A percentile compares a stretch with the other conserved stretches of the same genome.
These are phyloP conservation scores for Lipomyces orientalis DNA, from an alignment of 805 yeast species.

Conservation along the genomic window DNA sequence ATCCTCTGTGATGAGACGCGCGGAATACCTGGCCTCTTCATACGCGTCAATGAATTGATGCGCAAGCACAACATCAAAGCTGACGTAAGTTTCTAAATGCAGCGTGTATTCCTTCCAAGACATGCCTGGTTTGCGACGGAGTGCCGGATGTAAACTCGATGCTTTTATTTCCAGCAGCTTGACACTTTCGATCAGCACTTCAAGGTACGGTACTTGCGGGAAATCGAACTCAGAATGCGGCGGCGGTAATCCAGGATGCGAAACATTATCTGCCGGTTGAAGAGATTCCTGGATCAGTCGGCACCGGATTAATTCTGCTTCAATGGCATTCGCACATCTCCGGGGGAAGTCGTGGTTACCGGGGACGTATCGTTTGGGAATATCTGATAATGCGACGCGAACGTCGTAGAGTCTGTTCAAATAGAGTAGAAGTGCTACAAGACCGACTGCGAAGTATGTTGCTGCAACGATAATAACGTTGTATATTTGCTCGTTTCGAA, in stretches of 20 bases:
- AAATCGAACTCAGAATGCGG: constrained; percentile 41
- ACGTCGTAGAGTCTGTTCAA: constrained; percentile 64
- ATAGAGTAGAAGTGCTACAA: constrained; percentile 58
- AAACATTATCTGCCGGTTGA: constrained; percentile 51
- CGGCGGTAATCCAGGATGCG: constrained; percentile 62
- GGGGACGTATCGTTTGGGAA: constrained; percentile 81
- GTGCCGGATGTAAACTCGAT: constrained; percentile 43
- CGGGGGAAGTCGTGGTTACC: constrained; percentile 63
- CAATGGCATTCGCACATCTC: constrained; percentile 51
- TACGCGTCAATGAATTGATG: constrained; percentile 57
- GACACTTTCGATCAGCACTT: constrained; percentile 41
- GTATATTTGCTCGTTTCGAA: constrained; percentile 68
- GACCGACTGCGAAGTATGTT: constrained; percentile 66
- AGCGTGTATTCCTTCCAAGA: constrained; percentile 60
- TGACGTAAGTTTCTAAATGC: constrained; percentile 46
- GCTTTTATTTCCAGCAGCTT: constrained; percentile 38
- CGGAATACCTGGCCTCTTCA: constrained; percentile 72
- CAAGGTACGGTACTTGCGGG: constrained; percentile 43
- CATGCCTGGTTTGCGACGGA: constrained; percentile 51
- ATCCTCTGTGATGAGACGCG: constrained; percentile 59
- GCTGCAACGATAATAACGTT: constrained; percentile 81
- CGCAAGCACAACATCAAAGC: constrained; percentile 38
- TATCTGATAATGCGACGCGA: constrained; percentile 67
- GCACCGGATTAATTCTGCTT: constrained; percentile 52
- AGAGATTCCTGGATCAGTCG: constrained; percentile 50